Evolutionary conservation across 768 basidiomycete genomes (phyloP).

Genomic region (Kwoniella mangroviensis): DNA sequence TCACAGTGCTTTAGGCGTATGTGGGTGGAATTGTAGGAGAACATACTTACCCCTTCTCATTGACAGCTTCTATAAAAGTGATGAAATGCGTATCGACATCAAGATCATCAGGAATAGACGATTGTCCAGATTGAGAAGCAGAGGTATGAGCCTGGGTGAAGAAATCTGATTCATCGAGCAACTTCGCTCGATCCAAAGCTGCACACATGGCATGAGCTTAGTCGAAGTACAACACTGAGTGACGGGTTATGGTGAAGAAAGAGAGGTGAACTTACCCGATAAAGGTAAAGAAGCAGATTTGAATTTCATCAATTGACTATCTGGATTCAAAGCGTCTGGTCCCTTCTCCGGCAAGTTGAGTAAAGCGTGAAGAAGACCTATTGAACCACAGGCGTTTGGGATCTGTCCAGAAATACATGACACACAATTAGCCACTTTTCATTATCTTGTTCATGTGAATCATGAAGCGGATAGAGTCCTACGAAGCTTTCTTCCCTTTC

Average conservation of each 20-base stretch:
- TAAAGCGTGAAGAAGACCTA: slow-evolving; percentile 80
- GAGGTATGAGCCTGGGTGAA: slow-evolving; percentile 78
- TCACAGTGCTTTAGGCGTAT: not conserved
- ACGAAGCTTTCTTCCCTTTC: too few species aligned
- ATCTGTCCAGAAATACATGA: slow-evolving; percentile 62
- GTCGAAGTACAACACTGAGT: not conserved
- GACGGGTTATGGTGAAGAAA: too few species aligned
- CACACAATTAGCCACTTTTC: not conserved
- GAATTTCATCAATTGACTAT: slow-evolving; percentile 50
- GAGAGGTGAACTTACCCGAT: slow-evolving; percentile 28
- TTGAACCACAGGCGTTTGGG: slow-evolving; percentile 83
- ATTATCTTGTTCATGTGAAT: too few species aligned
- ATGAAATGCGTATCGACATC: slow-evolving; percentile 85
- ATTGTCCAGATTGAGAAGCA: slow-evolving; percentile 73
- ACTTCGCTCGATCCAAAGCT: slow-evolving; percentile 68
- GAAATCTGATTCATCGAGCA: slow-evolving; percentile 74
- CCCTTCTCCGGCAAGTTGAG: slow-evolving; percentile 68
- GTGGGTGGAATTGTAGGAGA: not conserved
- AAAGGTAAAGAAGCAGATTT: slow-evolving; percentile 44
- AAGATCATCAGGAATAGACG: slow-evolving; percentile 65
- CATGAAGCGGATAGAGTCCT: too few species aligned
- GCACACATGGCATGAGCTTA: not conserved
- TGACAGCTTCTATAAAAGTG: slow-evolving; percentile 76
- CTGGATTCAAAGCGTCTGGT: slow-evolving; percentile 35
- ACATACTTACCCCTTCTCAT: slow-evolving; percentile 47